Conservation (phyloP, 2,329 filamentous ascomycete species). For the Ophiostoma novo-ulmi region DNA sequence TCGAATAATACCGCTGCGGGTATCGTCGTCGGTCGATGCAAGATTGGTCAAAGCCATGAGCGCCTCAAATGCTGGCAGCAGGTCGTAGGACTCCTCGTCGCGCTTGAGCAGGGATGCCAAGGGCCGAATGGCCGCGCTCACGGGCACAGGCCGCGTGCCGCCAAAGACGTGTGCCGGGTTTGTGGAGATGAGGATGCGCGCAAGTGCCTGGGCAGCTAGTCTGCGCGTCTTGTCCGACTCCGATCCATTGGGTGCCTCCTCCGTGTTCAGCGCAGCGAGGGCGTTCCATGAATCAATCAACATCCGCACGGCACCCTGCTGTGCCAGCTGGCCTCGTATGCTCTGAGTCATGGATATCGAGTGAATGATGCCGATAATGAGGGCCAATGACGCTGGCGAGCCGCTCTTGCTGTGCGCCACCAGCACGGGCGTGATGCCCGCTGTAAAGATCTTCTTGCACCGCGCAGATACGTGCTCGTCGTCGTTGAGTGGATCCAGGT, state of each 20-base stretch:
- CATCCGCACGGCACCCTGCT: slow-evolving; percentile 88
- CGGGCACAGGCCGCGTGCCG: slow-evolving; percentile 65
- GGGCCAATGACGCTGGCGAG: slow-evolving; percentile 63
- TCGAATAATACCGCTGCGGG: slow-evolving; percentile 64
- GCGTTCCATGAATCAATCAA: slow-evolving; percentile 65
- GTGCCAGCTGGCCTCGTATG: slow-evolving; percentile 73
- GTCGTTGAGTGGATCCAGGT: slow-evolving; percentile 65
- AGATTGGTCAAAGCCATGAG: slow-evolving; percentile 92
- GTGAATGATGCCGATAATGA: slow-evolving; percentile 71
- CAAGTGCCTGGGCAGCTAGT: slow-evolving; percentile 71
- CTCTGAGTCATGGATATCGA: slow-evolving; percentile 69
- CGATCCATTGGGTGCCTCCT: slow-evolving; percentile 30
- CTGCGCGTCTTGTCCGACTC: slow-evolving; percentile 40
- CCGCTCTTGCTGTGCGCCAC: slow-evolving; percentile 69
- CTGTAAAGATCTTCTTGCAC: slow-evolving; percentile 73
- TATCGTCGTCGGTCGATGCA: slow-evolving; percentile 68
- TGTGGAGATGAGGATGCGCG: slow-evolving; percentile 79
- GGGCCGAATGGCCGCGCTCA: slow-evolving; percentile 75
- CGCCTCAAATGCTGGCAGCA: slow-evolving; percentile 84
- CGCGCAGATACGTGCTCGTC: slow-evolving; percentile 69
- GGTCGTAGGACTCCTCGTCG: slow-evolving; percentile 53
- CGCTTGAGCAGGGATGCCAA: slow-evolving; percentile 64
- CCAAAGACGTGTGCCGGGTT: slow-evolving; percentile 81
- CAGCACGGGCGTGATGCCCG: slow-evolving; percentile 70
- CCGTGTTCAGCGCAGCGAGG: slow-evolving; percentile 55